These are phyloP conservation scores for Phalaenopsis equestris DNA, from an alignment of 106 monocot genomes.

Conservation along the genomic window DNA sequence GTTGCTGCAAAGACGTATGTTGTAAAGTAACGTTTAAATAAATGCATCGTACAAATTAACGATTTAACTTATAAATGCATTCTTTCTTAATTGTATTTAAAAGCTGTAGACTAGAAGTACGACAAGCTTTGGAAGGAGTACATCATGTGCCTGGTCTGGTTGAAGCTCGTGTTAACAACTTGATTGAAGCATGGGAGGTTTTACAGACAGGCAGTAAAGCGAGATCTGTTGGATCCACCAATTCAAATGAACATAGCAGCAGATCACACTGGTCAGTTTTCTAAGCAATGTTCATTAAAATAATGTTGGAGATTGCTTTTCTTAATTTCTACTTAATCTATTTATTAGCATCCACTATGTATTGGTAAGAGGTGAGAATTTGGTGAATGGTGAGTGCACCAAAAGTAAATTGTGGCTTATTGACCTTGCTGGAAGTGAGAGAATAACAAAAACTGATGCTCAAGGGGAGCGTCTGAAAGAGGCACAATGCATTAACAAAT, in stretches of 20 bases:
- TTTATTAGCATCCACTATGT: slow-evolving; percentile 57
- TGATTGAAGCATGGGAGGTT: slow-evolving; percentile 80
- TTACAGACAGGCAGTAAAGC: slow-evolving; percentile 82
- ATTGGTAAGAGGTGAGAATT: slow-evolving; percentile 78
- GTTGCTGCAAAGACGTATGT: slow-evolving; percentile 45
- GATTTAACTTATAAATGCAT: neutral
- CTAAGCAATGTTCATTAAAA: neutral
- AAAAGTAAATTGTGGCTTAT: slow-evolving; percentile 87
- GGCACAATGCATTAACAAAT: slow-evolving; percentile 86
- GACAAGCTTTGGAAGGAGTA: slow-evolving; percentile 66
- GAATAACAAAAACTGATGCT: slow-evolving; percentile 84
- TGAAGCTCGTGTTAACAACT: slow-evolving; percentile 68
- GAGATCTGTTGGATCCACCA: slow-evolving; percentile 75
- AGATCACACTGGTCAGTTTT: slow-evolving; percentile 76
- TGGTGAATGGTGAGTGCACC: slow-evolving; percentile 75
- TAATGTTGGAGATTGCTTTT: neutral
- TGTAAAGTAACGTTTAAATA: neutral
- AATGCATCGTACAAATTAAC: neutral
- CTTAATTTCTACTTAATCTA: neutral
- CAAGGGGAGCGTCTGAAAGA: slow-evolving; percentile 92
- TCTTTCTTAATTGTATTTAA: neutral
- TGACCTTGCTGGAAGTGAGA: slow-evolving; percentile 90
- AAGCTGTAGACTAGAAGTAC: slow-evolving; percentile 52
- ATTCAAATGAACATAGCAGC: slow-evolving; percentile 89
- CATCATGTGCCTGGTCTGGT: slow-evolving; percentile 86